These are phyloP conservation scores for Populus deltoides DNA, from an alignment of 345 rosid species.

Conservation along the genomic window DNA sequence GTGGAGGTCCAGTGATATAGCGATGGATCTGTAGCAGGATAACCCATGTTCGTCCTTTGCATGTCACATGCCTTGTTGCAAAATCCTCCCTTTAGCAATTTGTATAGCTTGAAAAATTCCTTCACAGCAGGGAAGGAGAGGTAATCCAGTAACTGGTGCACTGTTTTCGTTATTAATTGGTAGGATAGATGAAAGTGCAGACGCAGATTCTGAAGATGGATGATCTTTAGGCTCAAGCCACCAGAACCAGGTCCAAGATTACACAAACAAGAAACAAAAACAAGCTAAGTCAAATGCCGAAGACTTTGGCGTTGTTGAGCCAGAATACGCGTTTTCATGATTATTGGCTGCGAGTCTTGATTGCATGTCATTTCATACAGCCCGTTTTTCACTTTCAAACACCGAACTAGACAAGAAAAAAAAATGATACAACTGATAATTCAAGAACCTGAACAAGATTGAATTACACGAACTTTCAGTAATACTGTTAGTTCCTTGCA, in stretches of 20 bases:
- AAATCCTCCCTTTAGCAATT: background rate
- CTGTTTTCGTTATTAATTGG: no score
- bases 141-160: no score
- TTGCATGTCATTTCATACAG: background rate
- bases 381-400: background rate
- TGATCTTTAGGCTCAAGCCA: background rate
- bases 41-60: slow-evolving; percentile 10
- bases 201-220: background rate
- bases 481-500: background rate
- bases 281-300: background rate
- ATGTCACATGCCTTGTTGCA: slow-evolving; percentile 28
- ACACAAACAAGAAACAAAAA: background rate
- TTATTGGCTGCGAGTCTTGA: background rate
- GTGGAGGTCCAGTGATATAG: background rate
- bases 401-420: background rate
- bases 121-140: no score
- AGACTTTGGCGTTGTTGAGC: background rate
- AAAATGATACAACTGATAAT: slow-evolving; percentile 1
- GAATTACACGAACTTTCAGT: background rate
- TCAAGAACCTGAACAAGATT: background rate
- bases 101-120: no score
- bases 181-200: background rate
- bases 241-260: background rate
- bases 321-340: background rate
- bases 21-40: slow-evolving; percentile 10